Percentiles rank a stretch among this genome's conserved stretches.
phyloP scores from a whole-genome alignment of 164 flowering plant genomes.

The Dillenia turbinata region DNA sequence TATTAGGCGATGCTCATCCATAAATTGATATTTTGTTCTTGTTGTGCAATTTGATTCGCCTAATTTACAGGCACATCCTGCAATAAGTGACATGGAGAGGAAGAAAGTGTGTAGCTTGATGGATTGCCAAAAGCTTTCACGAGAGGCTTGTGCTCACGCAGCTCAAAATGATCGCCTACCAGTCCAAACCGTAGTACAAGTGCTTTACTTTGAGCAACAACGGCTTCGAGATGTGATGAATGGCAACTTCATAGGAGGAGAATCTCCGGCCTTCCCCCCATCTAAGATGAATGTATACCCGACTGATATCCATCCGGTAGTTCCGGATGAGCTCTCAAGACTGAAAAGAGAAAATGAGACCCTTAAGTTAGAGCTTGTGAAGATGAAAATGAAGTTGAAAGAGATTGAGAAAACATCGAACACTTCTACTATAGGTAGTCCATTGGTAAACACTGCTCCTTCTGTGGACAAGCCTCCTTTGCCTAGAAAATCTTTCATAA shows the following conservation, averaged over 20 bases:
- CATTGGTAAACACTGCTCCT: conserved; percentile 16
- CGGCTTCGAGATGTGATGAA: conserved; percentile 69
- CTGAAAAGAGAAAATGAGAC: conserved; percentile 72
- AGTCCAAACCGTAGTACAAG: conserved; percentile 90
- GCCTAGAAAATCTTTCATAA: conserved; percentile 74
- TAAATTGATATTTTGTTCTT: background rate
- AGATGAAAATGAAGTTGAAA: conserved; percentile 57
- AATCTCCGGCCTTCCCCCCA: conserved; percentile 30
- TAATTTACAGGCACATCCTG: conserved; percentile 72
- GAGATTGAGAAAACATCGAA: conserved; percentile 45
- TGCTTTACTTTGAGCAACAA: conserved; percentile 94
- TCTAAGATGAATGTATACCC: conserved; percentile 25
- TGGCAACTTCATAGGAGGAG: conserved; percentile 20
- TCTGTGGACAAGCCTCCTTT: conserved; percentile 58
- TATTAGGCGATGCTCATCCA: background rate
- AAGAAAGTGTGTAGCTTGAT: conserved; percentile 90
- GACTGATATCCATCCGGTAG: conserved; percentile 20
- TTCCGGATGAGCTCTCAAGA: conserved; percentile 42
- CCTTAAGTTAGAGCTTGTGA: conserved; percentile 65
- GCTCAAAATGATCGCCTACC: conserved; percentile 95
- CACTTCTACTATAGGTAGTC: conserved; percentile 17
- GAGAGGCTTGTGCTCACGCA: conserved; percentile 96
- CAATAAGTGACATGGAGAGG: conserved; percentile 72
- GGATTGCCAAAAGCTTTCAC: conserved; percentile 89
- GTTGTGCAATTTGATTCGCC: background rate